Base-by-base conservation (phyloP, 1,284 basidiomycete genomes). In the Vanrija humicola region DNA sequence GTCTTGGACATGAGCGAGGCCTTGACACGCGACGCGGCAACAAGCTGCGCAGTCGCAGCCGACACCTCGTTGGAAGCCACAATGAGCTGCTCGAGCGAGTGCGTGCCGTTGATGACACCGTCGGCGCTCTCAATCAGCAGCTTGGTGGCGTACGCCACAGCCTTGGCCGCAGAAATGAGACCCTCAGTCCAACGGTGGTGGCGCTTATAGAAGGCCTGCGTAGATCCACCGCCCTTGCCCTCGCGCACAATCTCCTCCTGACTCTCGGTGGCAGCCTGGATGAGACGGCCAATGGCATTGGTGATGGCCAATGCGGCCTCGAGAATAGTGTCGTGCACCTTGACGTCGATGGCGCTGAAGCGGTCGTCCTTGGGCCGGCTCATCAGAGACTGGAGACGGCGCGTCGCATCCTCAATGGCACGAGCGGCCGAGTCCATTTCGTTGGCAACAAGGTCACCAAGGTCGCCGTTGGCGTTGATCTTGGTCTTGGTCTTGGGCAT, bases 141-240 rank as follows among this genome's bases (percentile, higher is more conserved):
- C 58, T 86, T 89, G n/a, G 96, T 98, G 5, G 96, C 92, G 69
- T 95, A 96, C 3, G 96, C 96, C 47, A 98, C 96, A 6, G 96
- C 86, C 75, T 96, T 96, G 29, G 96, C 96, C 21, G 96, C 96
- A 29, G 92, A 96, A 66, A 98, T 95, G 63, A 99, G 86, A 64
- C 96, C 96, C 76, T 99, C 96, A 18, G 96, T 98, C 96, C 96
- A 99, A 60, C 96, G 85, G 78, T 98, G 98, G 85, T 99, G 97
- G 61, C 89, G 86, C 81, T 99, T 99, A 84, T 98, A 98, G 83
- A 99, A 99, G 70, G 98, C 95, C 77, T 96, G 92, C 19, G 81
- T 85, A 23, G 91, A 85, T 73, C 86, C 91, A 12, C 90, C 88
- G 6, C 95, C 95, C 75, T 86, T 89, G 61, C 96, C 96, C 77